Percentiles rank a stretch among this genome's conserved stretches.
Evolutionary conservation across 371 early-diverging fungal species (phyloP).

Genomic region (Mortierella sp.): DNA sequence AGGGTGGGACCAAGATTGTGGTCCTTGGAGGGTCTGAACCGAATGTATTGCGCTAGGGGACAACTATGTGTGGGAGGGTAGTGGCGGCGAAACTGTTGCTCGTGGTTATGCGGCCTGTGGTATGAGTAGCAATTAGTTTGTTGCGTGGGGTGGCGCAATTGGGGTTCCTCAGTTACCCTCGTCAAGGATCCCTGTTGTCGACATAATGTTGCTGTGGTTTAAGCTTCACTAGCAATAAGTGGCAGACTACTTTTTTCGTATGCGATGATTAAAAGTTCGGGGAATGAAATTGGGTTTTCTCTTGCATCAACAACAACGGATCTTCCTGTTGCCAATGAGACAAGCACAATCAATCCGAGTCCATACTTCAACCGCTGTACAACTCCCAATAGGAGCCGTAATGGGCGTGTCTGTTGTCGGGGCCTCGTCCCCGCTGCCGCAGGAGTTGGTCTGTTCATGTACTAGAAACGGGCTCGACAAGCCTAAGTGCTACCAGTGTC

Average conservation of each 20-base stretch:
- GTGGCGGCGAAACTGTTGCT: neutral
- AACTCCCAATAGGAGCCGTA: neutral
- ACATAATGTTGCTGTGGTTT: neutral
- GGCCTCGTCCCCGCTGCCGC: neutral
- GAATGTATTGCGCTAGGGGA: neutral
- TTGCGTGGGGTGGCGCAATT: neutral
- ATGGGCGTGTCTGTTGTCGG: neutral
- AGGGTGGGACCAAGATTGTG: neutral
- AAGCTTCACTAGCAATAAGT: neutral
- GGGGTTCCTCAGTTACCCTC: neutral
- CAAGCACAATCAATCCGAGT: neutral
- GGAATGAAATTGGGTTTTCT: neutral
- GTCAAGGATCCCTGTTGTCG: neutral
- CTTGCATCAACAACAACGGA: neutral
- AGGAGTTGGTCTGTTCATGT: neutral
- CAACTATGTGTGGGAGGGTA: neutral
- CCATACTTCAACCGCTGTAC: neutral
- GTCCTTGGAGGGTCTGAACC: neutral
- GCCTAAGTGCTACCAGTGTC: neutral
- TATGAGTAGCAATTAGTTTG: neutral
- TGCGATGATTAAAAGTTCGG: too few relatives aligned
- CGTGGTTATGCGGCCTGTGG: conserved; percentile 5
- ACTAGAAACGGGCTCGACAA: neutral
- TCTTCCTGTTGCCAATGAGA: neutral
- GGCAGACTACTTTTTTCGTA: neutral